Percentiles rank a stretch among this genome's conserved stretches.
phyloP scores from a whole-genome alignment of 1,284 basidiomycete genomes.

The Xerocomus nothofagi region DNA sequence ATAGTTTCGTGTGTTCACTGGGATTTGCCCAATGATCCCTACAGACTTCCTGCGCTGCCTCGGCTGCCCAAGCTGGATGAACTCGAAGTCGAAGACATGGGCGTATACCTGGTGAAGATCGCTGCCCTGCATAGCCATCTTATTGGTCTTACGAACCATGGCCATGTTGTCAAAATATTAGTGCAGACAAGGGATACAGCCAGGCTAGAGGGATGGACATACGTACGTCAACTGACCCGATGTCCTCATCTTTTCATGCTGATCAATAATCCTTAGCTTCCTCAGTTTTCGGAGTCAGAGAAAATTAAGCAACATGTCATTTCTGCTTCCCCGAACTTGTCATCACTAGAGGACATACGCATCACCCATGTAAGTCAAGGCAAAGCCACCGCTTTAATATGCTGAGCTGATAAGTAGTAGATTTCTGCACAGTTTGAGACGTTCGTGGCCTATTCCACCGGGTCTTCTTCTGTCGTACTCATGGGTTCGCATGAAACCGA shows the following conservation, averaged over 20 bases:
- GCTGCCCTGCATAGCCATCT: constrained; percentile 68
- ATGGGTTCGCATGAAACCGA: constrained; percentile 53
- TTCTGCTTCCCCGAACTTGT: constrained; percentile 40
- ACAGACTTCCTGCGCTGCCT: constrained; percentile 55
- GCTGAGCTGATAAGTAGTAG: constrained; percentile 41
- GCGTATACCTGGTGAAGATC: constrained; percentile 68
- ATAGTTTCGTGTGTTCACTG: constrained; percentile 62
- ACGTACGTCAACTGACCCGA: constrained; percentile 49
- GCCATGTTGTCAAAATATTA: constrained; percentile 68
- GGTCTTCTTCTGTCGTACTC: constrained; percentile 61
- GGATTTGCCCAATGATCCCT: constrained; percentile 54
- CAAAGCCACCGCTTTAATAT: constrained; percentile 4
- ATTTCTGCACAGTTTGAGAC: constrained; percentile 82
- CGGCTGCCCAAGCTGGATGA: constrained; percentile 43
- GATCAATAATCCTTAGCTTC: constrained; percentile 47
- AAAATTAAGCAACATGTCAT: constrained; percentile 45
- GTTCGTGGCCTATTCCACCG: constrained; percentile 82
- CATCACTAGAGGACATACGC: constrained; percentile 47
- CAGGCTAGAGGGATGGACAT: constrained; percentile 63
- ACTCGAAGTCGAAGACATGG: constrained; percentile 36
- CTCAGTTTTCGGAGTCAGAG: constrained; percentile 64
- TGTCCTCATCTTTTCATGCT: not conserved
- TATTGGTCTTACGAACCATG: constrained; percentile 75
- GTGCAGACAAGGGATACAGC: constrained; percentile 38
- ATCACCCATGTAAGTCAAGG: constrained; percentile 63